These are phyloP conservation scores for Podospora sp. DNA, from an alignment of 495 filamentous ascomycete species.

Conservation along the genomic window DNA sequence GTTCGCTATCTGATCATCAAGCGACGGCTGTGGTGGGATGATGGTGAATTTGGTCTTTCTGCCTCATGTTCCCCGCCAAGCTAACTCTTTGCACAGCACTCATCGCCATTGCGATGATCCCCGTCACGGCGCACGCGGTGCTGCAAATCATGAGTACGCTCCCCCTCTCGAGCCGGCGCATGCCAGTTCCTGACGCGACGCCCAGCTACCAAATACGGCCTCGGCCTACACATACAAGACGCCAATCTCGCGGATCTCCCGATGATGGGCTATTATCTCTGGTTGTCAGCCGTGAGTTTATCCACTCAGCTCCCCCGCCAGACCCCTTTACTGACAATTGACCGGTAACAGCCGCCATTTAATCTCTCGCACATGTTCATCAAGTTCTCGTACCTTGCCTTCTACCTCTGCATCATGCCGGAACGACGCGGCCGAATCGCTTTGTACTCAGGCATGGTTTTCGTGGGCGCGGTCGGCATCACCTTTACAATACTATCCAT, in stretches of 20 bases:
- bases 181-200: background rate
- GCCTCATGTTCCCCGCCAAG: background rate
- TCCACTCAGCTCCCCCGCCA: background rate
- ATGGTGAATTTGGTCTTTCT: slow-evolving; percentile 1
- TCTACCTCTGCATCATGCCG: slow-evolving; percentile 18
- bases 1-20: slow-evolving; percentile 14
- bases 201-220: slow-evolving; percentile 15
- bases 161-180: background rate
- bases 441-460: slow-evolving; percentile 1
- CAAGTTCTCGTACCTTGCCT: slow-evolving; percentile 17
- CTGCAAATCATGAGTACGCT: slow-evolving; percentile 8
- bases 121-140: slow-evolving; percentile 8
- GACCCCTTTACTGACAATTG: background rate
- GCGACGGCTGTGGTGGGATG: slow-evolving; percentile 15
- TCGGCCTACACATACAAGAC: slow-evolving; percentile 14
- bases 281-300: slow-evolving; percentile 12
- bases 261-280: slow-evolving; percentile 11
- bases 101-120: slow-evolving; percentile 14
- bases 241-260: background rate
- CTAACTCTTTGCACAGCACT: background rate
- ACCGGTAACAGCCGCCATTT: background rate
- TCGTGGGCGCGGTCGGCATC: slow-evolving; percentile 8
- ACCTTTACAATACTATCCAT: slow-evolving; percentile 11
- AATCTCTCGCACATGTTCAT: slow-evolving; percentile 19
- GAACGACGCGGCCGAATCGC: background rate